Evolutionary conservation across 306 rosid genomes (phyloP).

Genomic region (Medicago ruthenica): DNA sequence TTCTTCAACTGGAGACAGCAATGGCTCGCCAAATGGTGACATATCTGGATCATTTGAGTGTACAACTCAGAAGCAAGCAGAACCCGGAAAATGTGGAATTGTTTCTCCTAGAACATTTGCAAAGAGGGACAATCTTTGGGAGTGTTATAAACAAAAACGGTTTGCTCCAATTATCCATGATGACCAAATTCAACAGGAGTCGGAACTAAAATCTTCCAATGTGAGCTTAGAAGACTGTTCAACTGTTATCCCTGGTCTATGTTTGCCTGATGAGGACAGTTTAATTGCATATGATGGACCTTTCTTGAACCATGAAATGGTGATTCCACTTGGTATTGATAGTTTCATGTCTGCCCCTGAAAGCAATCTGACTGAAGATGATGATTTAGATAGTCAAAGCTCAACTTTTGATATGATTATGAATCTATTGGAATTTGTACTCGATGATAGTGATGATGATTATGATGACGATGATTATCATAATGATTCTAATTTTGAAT

Average conservation of each 20-base stretch:
- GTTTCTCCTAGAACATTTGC: neutral
- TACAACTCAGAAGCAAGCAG: neutral
- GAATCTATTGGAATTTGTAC: conserved; percentile 49
- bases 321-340: conserved; percentile 37
- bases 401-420: conserved; percentile 44
- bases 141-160: neutral
- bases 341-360: conserved; percentile 42
- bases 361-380: conserved; percentile 28
- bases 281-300: conserved; percentile 55
- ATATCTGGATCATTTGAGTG: neutral
- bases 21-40: conserved; percentile 30
- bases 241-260: conserved; percentile 38
- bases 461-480: conserved; percentile 2
- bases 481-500: neutral
- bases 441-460: conserved; percentile 37
- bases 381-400: conserved; percentile 40
- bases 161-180: conserved; percentile 11
- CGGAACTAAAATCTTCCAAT: conserved; percentile 38
- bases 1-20: conserved; percentile 38
- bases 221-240: conserved; percentile 38
- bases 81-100: conserved; percentile 22
- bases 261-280: conserved; percentile 70
- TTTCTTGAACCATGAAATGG: conserved; percentile 41
- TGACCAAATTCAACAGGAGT: conserved; percentile 36
- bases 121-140: neutral